phyloP scores from a whole-genome alignment of 2,329 filamentous ascomycete genomes.

The Phialophora macrospora region DNA sequence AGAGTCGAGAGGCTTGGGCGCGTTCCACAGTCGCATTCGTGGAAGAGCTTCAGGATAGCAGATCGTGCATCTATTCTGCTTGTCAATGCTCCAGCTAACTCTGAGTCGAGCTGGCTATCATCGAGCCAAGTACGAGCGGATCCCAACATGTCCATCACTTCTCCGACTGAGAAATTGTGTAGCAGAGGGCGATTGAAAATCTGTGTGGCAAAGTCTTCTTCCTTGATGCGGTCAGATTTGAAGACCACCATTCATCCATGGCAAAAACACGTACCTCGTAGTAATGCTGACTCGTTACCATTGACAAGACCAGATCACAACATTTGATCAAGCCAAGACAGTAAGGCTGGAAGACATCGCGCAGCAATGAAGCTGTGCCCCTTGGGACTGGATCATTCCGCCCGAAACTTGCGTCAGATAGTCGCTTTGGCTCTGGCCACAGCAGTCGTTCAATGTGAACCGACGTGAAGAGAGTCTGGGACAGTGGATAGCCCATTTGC shows the following conservation, averaged over 20 bases:
- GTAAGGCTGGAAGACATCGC: constrained; percentile 76
- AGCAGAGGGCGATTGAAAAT: constrained; percentile 82
- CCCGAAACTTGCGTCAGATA: constrained; percentile 69
- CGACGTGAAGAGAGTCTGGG: constrained; percentile 92
- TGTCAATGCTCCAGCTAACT: constrained; percentile 61
- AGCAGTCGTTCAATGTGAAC: constrained; percentile 85
- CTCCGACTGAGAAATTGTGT: constrained; percentile 62
- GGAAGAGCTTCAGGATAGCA: constrained; percentile 50
- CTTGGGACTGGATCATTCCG: constrained; percentile 40
- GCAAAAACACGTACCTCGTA: constrained; percentile 70
- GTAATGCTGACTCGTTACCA: constrained; percentile 81
- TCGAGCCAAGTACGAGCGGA: constrained; percentile 61
- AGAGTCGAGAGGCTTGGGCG: background rate
- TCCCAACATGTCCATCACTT: constrained; percentile 61
- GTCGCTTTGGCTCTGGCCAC: constrained; percentile 66
- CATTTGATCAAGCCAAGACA: constrained; percentile 83
- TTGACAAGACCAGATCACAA: constrained; percentile 76
- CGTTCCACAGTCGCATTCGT: constrained; percentile 13
- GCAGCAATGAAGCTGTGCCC: constrained; percentile 53
- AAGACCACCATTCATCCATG: background rate
- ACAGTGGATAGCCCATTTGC: constrained; percentile 94
- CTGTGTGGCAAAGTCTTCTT: constrained; percentile 95
- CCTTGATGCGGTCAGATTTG: constrained; percentile 55
- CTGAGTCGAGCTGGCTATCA: constrained; percentile 43
- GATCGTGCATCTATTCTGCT: constrained; percentile 65